Evolutionary conservation across 176 grass and related monocot species (phyloP).

Genomic region (Zea mays): DNA sequence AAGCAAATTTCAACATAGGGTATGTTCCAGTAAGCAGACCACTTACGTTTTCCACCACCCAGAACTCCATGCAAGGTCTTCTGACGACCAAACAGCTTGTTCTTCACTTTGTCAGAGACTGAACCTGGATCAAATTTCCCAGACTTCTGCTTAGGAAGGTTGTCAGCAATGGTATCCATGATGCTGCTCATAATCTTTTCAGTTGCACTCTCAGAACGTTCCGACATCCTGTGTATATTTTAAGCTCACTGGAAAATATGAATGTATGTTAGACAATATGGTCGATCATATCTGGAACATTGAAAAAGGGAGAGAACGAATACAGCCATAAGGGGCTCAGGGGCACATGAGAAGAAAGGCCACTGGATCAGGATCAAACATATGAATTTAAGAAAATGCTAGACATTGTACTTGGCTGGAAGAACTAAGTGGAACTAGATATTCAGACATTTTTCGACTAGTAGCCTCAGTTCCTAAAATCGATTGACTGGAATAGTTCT

Average conservation of each 20-base stretch:
- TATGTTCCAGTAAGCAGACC: background rate
- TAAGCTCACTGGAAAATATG: slow-evolving; percentile 12
- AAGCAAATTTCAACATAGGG: background rate
- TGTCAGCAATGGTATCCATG: slow-evolving; percentile 65
- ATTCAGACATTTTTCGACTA: background rate
- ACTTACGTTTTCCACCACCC: slow-evolving; percentile 81
- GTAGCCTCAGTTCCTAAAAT: background rate
- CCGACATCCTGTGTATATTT: slow-evolving; percentile 42
- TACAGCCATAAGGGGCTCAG: background rate
- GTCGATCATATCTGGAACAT: background rate
- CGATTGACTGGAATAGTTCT: background rate
- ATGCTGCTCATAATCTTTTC: slow-evolving; percentile 70
- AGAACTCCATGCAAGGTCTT: slow-evolving; percentile 64
- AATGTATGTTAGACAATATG: slow-evolving; percentile 20
- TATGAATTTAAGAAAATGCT: background rate
- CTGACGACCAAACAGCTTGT: slow-evolving; percentile 68
- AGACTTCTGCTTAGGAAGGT: slow-evolving; percentile 67
- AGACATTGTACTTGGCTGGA: background rate
- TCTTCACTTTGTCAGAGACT: slow-evolving; percentile 51
- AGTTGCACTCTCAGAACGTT: slow-evolving; percentile 50
- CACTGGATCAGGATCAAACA: background rate
- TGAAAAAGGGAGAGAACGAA: background rate
- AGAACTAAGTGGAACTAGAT: background rate
- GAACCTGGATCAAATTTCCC: slow-evolving; percentile 47
- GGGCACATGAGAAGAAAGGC: background rate